A percentile compares a stretch with the other conserved stretches of the same genome.
Evolutionary conservation across 192 early-diverging fungal genomes (phyloP).

Genomic region (Coemansia asiatica): DNA sequence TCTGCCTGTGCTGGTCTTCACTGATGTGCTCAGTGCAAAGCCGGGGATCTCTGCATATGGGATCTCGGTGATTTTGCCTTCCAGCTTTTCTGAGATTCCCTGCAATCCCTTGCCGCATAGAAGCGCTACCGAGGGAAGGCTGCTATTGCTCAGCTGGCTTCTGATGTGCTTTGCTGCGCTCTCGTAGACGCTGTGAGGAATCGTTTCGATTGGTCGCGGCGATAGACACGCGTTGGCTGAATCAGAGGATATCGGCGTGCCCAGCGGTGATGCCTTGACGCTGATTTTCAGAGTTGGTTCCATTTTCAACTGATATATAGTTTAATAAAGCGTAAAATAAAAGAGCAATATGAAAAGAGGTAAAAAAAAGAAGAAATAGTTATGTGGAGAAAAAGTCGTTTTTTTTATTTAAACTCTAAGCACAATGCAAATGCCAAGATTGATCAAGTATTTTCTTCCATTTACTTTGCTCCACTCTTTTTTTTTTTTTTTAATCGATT

Average conservation of each 20-base stretch:
- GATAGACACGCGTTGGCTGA: slow-evolving; percentile 10
- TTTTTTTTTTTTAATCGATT: too few relatives aligned
- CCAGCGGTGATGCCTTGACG: not conserved
- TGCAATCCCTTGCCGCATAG: slow-evolving; percentile 84
- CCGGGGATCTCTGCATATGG: slow-evolving; percentile 80
- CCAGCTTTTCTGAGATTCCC: slow-evolving; percentile 71
- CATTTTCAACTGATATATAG: not conserved
- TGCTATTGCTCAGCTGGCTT: slow-evolving; percentile 32
- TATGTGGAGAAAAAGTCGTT: not conserved
- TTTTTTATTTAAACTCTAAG: too few relatives aligned
- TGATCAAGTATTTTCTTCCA: too few relatives aligned
- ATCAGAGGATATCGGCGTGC: not conserved
- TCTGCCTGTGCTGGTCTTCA: slow-evolving; percentile 32
- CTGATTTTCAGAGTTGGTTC: slow-evolving; percentile 10
- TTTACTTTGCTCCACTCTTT: too few relatives aligned
- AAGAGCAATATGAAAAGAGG: not conserved
- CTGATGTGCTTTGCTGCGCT: slow-evolving; percentile 53
- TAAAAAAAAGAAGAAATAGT: not conserved
- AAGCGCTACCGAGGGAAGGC: slow-evolving; percentile 69
- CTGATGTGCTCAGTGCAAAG: slow-evolving; percentile 71
- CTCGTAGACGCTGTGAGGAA: slow-evolving; percentile 55
- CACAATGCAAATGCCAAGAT: too few relatives aligned
- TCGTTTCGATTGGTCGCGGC: slow-evolving; percentile 43
- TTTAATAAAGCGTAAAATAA: not conserved
- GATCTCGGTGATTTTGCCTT: slow-evolving; percentile 62